Conservation (phyloP, 805 yeast species). For the Candida dendrica region DNA sequence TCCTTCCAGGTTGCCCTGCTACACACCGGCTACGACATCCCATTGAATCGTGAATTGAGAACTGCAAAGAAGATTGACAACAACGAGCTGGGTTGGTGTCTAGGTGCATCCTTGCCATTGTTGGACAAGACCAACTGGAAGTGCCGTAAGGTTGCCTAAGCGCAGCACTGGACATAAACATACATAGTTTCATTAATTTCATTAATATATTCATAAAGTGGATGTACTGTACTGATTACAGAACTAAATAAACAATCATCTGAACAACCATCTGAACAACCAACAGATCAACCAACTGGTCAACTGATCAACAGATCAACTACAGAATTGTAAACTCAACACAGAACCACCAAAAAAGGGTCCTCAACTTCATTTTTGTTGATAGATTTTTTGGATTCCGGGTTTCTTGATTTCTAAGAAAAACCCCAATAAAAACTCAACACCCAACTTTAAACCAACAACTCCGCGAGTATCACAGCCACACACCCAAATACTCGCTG, state of each 20-base stretch:
- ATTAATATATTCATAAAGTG: no score
- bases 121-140: conserved; percentile 69
- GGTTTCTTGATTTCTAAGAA: not conserved
- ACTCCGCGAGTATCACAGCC: no score
- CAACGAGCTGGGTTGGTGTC: conserved; percentile 97
- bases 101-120: conserved; percentile 93
- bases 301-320: no score
- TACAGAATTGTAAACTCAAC: no score
- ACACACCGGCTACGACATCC: conserved; percentile 96
- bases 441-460: not conserved
- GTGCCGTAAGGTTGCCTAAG: conserved; percentile 31
- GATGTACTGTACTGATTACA: no score
- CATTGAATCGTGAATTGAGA: conserved; percentile 78
- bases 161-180: no score
- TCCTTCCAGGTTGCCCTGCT: conserved; percentile 84
- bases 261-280: no score
- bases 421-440: not conserved
- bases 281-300: no score
- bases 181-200: no score
- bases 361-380: not conserved
- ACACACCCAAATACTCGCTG: not conserved
- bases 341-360: not conserved
- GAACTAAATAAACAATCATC: no score
- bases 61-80: conserved; percentile 86
- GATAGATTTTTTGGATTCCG: not conserved